These are phyloP conservation scores for Sporothrix curviconia DNA, from an alignment of 2,329 filamentous ascomycete genomes.

Conservation along the genomic window DNA sequence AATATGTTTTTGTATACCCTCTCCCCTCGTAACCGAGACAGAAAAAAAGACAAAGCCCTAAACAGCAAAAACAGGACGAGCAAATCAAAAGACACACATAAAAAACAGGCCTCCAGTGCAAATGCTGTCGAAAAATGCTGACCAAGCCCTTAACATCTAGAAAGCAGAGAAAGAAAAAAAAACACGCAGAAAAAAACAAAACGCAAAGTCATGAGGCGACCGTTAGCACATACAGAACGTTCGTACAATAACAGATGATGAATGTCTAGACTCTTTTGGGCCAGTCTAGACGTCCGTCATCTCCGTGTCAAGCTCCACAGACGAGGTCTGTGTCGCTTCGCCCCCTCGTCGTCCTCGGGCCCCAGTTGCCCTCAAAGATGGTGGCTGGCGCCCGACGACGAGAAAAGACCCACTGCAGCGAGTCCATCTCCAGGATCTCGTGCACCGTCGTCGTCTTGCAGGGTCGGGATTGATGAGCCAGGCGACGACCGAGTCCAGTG, in stretches of 20 bases:
- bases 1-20: conserved; percentile 5
- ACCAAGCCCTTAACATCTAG: neutral
- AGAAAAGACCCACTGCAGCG: conserved; percentile 71
- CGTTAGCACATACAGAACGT: neutral
- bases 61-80: neutral
- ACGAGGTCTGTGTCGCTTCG: conserved; percentile 25
- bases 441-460: conserved; percentile 60
- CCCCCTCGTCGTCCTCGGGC: conserved; percentile 48
- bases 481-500: conserved; percentile 75
- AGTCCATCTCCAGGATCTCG: conserved; percentile 65
- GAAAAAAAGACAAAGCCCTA: neutral
- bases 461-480: conserved; percentile 83
- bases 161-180: neutral
- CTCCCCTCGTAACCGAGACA: neutral
- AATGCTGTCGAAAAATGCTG: conserved; percentile 18
- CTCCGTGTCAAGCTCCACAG: conserved; percentile 42
- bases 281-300: conserved; percentile 57
- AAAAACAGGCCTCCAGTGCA: conserved; percentile 1
- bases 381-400: conserved; percentile 84
- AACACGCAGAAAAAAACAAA: neutral
- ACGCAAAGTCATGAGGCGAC: neutral
- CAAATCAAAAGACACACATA: neutral
- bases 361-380: conserved; percentile 93
- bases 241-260: neutral
- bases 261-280: neutral